These are phyloP conservation scores for Capronia epimyces DNA, from an alignment of 2,329 filamentous ascomycete genomes.

Conservation along the genomic window DNA sequence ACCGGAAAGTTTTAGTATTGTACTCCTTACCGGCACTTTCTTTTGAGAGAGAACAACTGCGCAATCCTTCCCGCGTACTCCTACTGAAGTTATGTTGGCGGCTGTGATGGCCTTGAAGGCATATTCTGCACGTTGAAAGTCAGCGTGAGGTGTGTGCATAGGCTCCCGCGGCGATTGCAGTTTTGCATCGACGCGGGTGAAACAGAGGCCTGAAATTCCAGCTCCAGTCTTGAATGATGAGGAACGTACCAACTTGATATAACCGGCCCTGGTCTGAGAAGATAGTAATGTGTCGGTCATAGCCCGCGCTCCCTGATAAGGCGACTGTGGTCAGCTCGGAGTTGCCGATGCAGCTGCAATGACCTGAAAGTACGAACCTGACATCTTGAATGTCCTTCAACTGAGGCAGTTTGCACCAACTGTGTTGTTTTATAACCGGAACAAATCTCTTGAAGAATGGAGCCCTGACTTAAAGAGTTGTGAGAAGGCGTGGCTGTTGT, in stretches of 20 bases:
- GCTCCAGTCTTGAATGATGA: neutral
- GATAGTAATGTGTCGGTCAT: conserved; percentile 99
- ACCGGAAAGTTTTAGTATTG: conserved; percentile 6
- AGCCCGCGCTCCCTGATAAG: conserved; percentile 71
- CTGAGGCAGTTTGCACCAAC: conserved; percentile 16
- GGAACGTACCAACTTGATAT: conserved; percentile 93
- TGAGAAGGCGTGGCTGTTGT: conserved; percentile 1
- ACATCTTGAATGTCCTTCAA: conserved; percentile 36
- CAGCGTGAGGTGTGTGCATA: conserved; percentile 19
- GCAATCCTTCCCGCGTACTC: conserved; percentile 91
- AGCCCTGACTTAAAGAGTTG: conserved; percentile 7
- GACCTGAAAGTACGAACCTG: conserved; percentile 35
- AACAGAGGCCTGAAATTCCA: neutral
- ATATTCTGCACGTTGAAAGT: conserved; percentile 66
- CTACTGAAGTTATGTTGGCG: conserved; percentile 97
- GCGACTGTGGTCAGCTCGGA: conserved; percentile 30
- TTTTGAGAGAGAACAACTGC: conserved; percentile 97
- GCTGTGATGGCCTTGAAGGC: conserved; percentile 99
- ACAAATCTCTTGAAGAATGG: neutral
- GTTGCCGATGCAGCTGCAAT: conserved; percentile 22
- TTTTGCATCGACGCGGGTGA: neutral
- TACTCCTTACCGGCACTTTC: conserved; percentile 83
- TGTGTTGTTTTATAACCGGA: conserved; percentile 12
- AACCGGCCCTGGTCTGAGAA: conserved; percentile 97
- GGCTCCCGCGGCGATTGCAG: neutral